A percentile compares a stretch with the other conserved stretches of the same genome.
Evolutionary conservation across 257 asterid genomes (phyloP).

Genomic region (Linaria vulgaris): DNA sequence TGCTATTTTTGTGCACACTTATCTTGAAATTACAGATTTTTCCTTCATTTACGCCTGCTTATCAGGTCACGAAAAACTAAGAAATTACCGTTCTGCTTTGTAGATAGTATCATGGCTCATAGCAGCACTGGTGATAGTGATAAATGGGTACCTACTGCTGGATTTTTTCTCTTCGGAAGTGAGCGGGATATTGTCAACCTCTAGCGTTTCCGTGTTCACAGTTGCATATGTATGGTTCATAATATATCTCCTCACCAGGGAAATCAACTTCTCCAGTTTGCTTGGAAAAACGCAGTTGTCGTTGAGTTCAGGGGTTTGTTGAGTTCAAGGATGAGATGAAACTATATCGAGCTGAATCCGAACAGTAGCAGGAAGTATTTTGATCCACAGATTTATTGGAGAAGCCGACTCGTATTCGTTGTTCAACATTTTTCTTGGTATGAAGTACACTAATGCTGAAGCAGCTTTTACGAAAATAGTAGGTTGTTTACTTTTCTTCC

Average conservation of each 20-base stretch:
- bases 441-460: constrained; percentile 1
- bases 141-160: constrained; percentile 62
- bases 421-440: neutral
- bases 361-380: no score
- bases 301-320: constrained; percentile 28
- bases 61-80: no score
- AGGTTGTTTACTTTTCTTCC: constrained; percentile 14
- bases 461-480: constrained; percentile 2
- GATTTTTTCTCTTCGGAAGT: constrained; percentile 59
- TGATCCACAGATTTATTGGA: no score
- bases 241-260: constrained; percentile 54
- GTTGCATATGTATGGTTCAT: constrained; percentile 52
- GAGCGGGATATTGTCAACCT: constrained; percentile 41
- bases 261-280: constrained; percentile 31
- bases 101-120: constrained; percentile 62
- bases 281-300: constrained; percentile 30
- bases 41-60: no score
- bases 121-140: constrained; percentile 56
- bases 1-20: neutral
- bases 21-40: neutral
- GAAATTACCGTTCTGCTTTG: constrained; percentile 12
- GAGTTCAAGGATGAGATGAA: neutral
- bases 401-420: no score
- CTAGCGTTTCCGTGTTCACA: constrained; percentile 34
- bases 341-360: no score